phyloP scores from a whole-genome alignment of 2,329 filamentous ascomycete species.

The Beauveria varroae region DNA sequence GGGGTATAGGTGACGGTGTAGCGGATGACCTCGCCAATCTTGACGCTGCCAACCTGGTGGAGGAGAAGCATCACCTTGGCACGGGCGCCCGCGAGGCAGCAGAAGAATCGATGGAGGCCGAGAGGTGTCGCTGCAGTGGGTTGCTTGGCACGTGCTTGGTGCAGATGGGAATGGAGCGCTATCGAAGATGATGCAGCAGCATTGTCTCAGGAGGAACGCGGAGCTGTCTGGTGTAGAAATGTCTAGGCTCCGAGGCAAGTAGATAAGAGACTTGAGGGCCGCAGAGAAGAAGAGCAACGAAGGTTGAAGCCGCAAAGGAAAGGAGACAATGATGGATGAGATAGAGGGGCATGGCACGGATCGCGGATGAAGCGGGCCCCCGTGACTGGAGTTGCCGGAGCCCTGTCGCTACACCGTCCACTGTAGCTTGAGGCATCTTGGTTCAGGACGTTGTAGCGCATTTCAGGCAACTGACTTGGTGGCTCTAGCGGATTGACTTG shows the following conservation, averaged over 20 bases:
- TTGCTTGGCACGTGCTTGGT: slow-evolving; percentile 8
- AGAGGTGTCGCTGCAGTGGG: background rate
- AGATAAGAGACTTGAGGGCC: background rate
- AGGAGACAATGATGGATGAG: background rate
- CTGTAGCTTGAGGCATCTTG: too few relatives aligned
- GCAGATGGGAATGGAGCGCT: background rate
- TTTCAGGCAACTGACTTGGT: background rate
- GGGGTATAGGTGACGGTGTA: slow-evolving; percentile 91
- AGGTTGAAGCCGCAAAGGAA: background rate
- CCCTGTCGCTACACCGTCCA: too few relatives aligned
- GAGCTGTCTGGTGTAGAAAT: background rate
- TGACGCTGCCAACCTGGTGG: slow-evolving; percentile 85
- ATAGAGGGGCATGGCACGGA: background rate
- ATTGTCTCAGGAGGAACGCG: background rate
- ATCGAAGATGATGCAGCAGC: slow-evolving; percentile 1
- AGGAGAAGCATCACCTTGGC: slow-evolving; percentile 68
- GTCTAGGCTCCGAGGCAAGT: background rate
- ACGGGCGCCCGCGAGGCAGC: background rate
- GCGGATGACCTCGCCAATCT: slow-evolving; percentile 88
- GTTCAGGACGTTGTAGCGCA: background rate
- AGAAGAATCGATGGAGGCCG: background rate
- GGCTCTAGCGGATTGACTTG: background rate
- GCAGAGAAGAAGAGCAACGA: background rate
- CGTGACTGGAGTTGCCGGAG: background rate
- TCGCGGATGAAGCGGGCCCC: slow-evolving; percentile 6